These are phyloP conservation scores for Pseudogymnoascus sp. DNA, from an alignment of 2,329 filamentous ascomycete genomes.

Conservation along the genomic window DNA sequence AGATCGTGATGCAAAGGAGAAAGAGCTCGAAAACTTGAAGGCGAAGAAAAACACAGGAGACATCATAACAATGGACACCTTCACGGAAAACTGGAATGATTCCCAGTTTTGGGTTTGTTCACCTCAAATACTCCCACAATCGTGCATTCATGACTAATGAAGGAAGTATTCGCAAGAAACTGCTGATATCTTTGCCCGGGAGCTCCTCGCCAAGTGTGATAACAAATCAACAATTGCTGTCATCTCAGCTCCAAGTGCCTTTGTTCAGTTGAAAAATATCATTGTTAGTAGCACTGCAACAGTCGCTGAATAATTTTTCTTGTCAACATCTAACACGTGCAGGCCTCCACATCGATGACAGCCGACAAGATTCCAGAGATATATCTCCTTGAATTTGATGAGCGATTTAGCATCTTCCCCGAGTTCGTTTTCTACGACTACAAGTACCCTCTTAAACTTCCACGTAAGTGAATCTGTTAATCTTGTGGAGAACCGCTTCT, in stretches of 20 bases:
- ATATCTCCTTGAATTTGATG: conserved; percentile 64
- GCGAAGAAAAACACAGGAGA: conserved; percentile 35
- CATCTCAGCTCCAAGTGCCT: conserved; percentile 68
- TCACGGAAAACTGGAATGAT: conserved; percentile 75
- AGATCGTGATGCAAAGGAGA: conserved; percentile 59
- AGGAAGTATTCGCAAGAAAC: conserved; percentile 63
- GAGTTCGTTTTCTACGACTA: conserved; percentile 73
- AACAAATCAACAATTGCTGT: conserved; percentile 54
- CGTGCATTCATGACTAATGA: neutral
- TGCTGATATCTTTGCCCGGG: conserved; percentile 51
- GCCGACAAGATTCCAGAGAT: conserved; percentile 45
- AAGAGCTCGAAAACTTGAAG: conserved; percentile 62
- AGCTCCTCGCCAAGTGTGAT: conserved; percentile 55
- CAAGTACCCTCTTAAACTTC: conserved; percentile 56
- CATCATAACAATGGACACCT: conserved; percentile 55
- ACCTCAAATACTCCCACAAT: neutral
- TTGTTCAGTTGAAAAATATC: conserved; percentile 66
- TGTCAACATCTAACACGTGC: conserved; percentile 9
- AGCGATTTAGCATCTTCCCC: conserved; percentile 63
- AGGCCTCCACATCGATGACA: conserved; percentile 21
- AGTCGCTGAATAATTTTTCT: neutral
- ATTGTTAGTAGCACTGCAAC: conserved; percentile 37
- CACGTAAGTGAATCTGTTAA: conserved; percentile 33
- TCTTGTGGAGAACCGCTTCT: neutral
- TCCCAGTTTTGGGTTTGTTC: conserved; percentile 70